Evolutionary conservation across 2,329 filamentous ascomycete species (phyloP), one percentile per base, ranked within the genome.

Genomic region (Arthrobotrys iridis): DNA sequence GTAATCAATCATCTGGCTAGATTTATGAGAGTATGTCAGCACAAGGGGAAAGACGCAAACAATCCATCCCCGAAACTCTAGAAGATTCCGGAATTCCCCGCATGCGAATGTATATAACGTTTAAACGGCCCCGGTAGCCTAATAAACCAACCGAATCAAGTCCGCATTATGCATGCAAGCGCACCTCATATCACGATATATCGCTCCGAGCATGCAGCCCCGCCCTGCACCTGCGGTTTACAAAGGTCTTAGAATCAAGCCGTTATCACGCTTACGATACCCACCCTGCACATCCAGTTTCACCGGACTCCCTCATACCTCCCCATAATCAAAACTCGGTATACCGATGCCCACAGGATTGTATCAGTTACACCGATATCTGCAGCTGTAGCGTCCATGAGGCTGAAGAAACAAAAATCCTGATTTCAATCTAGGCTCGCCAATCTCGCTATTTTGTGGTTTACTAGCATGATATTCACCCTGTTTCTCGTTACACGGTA

Each of bases 401-500:
- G 18, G 50, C 50, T 37, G 50, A 55, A 37, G 13, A 48, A 3
- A 33, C 10, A 20, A 11, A 26, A 37, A 63, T 48, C 37, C 43
- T 63, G 28, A 52, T 43, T 64, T 64, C 46, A 2, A 37, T 50
- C 33, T 18, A 30, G 18, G 30, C 18, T 52, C 45, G 60, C 60
- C 60, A 52, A 64, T 64, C 30, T 41, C 26, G 60, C 35, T 30
- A 28, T 13, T 55, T 55, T 24, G 37, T 20, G n/a, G 30, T n/a
- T 37, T 13, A 28, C 20, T 22, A 41, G 20, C 28, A 52, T 28
- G 30, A 48, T 35, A 33, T 62, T 45, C 41, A 57, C 35, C 45
- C 48, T 46, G 37, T 20, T n/a, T 55, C 15, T 45, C 18, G 48
- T 66, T 66, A 66, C 62, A 66, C 62, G 22, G 22, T 48, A 66